Percentiles rank a stretch among this genome's conserved stretches.
phyloP scores from a whole-genome alignment of 805 yeast genomes.

The Wickerhamiella alocasiicola region DNA sequence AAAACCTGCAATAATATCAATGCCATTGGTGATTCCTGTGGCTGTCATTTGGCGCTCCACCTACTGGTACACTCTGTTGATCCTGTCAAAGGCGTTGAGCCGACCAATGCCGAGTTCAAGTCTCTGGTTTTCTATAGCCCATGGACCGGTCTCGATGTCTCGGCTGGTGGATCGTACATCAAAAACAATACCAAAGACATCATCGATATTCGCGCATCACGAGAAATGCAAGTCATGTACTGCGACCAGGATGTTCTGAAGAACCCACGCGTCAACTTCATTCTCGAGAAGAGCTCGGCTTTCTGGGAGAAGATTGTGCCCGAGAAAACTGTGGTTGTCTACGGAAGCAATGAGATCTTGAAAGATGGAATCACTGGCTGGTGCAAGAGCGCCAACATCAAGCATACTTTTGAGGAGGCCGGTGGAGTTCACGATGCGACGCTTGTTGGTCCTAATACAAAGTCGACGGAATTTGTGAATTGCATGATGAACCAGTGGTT shows the following conservation, averaged over 20 bases:
- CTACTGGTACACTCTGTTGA: conserved; percentile 11
- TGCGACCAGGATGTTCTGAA: neutral
- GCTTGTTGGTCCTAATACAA: conserved; percentile 14
- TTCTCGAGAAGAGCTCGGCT: conserved; percentile 3
- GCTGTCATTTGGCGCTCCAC: conserved; percentile 24
- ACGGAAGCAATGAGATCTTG: conserved; percentile 19
- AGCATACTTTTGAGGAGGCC: conserved; percentile 16
- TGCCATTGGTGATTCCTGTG: conserved; percentile 27
- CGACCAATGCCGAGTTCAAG: neutral
- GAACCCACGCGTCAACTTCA: conserved; percentile 4
- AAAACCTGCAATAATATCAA: conserved; percentile 15
- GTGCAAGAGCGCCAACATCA: conserved; percentile 11
- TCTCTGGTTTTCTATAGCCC: conserved; percentile 17
- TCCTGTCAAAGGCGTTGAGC: conserved; percentile 11
- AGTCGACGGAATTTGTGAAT: conserved; percentile 14
- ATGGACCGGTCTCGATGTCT: conserved; percentile 10
- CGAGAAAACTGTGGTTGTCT: conserved; percentile 13
- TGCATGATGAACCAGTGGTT: neutral
- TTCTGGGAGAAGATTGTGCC: conserved; percentile 18
- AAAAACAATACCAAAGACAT: conserved; percentile 3
- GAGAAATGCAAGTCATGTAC: conserved; percentile 6
- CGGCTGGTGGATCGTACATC: conserved; percentile 1
- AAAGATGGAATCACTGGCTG: conserved; percentile 14
- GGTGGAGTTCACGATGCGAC: conserved; percentile 22
- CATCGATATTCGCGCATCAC: conserved; percentile 5